Base-by-base conservation (phyloP, 2,329 filamentous ascomycete genomes). In the Pseudogymnoascus sp. region DNA sequence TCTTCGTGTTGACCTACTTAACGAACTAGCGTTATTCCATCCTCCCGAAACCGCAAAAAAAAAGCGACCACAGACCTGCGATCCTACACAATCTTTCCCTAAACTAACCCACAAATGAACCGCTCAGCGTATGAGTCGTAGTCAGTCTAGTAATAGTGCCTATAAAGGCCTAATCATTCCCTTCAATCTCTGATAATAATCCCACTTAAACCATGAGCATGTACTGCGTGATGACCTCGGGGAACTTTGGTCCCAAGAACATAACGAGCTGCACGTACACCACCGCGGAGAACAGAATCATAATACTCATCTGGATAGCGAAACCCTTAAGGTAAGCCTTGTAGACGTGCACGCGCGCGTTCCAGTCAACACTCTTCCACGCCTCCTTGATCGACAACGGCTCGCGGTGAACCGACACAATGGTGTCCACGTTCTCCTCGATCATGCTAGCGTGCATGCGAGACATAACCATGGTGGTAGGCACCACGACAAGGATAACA, bases 361-460 rank as follows among this genome's bases (percentile, higher is more conserved):
- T 79, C 74, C 83, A 84, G 73, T 87, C 85, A 75, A 96, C 93
- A 37, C 86, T 90, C 70, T 80, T 82, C 90, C 91, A 93, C 1
- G 91, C 92, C 70, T 93, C 88, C 60, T 83, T 74, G 71, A 93
- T 82, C 42, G 88, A 84, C 66, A 90, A 81, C 68, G 84, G 86
- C 68, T 90, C 89, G 68, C 92, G 89, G 79, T 97, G 93, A 71
- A 97, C 96, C 34, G 91, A 88, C 37, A 97, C 87, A 67, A 97
- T 89, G 26, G 90, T 86, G 77, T 96, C 88, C 68, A 92, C 83
- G 16, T 90, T 86, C 65, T 91, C 87, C 0, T 91, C 85, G 2
- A 97, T 85, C 69, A 96, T 86, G 60, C 90, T 93, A 5, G 93
- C 92, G 74, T 96, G 91, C 37, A 96, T 86, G 67, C 93, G 91